Evolutionary conservation across 352 stramenopile species (phyloP).

Genomic region (Globisporangium paroecandrum): DNA sequence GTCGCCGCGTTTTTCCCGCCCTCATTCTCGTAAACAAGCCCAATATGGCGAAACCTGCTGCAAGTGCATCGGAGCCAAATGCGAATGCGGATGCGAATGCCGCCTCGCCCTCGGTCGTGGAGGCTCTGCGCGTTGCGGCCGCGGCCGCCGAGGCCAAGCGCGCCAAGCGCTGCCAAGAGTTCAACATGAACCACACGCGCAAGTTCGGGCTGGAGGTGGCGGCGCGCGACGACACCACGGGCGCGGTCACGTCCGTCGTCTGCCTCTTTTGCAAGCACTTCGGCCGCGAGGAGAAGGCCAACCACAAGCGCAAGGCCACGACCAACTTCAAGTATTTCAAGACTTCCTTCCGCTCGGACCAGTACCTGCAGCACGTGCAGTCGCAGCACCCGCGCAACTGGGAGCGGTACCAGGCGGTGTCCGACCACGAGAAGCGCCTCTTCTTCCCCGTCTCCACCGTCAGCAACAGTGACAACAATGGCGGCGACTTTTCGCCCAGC

Average conservation of each 20-base stretch:
- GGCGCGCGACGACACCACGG: constrained; percentile 36
- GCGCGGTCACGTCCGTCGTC: constrained; percentile 43
- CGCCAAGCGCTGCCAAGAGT: constrained; percentile 20
- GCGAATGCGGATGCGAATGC: background rate
- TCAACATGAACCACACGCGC: constrained; percentile 33
- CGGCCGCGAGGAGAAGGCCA: constrained; percentile 48
- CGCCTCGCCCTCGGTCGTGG: background rate
- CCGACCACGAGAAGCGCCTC: constrained; percentile 35
- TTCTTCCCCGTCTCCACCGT: constrained; percentile 38
- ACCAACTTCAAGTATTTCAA: constrained; percentile 73
- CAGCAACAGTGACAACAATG: background rate
- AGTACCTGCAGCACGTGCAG: constrained; percentile 70
- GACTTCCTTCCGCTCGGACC: constrained; percentile 58
- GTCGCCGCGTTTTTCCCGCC: background rate
- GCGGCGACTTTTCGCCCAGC: background rate
- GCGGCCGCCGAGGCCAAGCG: constrained; percentile 27
- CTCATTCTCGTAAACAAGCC: constrained; percentile 3
- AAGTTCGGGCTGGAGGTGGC: constrained; percentile 53
- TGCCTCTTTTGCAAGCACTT: constrained; percentile 70
- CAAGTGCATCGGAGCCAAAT: background rate
- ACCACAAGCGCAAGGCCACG: constrained; percentile 51
- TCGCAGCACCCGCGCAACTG: constrained; percentile 49
- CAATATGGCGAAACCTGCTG: constrained; percentile 5
- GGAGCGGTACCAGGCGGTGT: constrained; percentile 39
- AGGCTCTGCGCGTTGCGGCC: constrained; percentile 1